A percentile compares a stretch with the other conserved stretches of the same genome.
phyloP scores from a whole-genome alignment of 2,329 filamentous ascomycete species.

The Teratosphaeria nubilosa region DNA sequence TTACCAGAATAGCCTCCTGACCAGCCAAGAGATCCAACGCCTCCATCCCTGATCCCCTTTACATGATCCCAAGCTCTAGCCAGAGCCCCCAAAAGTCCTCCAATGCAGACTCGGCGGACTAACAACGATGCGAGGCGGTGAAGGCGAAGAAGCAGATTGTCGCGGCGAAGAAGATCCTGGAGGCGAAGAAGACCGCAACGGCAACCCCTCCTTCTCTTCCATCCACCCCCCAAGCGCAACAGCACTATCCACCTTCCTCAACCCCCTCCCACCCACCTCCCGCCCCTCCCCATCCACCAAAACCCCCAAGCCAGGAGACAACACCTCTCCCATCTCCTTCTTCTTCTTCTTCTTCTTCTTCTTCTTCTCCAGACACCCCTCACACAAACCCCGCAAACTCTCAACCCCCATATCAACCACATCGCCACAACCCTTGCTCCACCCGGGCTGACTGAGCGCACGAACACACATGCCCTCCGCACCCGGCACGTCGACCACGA shows the following conservation, averaged over 20 bases:
- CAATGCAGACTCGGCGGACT: constrained; percentile 1
- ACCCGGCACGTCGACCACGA: neutral
- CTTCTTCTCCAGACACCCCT: neutral
- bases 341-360: neutral
- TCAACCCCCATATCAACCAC: constrained; percentile 5
- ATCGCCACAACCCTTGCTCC: constrained; percentile 1
- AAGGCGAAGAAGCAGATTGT: too few species aligned
- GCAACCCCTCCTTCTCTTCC: neutral
- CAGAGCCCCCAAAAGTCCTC: constrained; percentile 1
- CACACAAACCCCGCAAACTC: neutral
- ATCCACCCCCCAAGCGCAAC: neutral
- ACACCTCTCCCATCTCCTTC: neutral
- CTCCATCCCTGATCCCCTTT: neutral
- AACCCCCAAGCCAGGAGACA: neutral
- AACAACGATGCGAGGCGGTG: neutral
- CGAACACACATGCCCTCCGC: constrained; percentile 7
- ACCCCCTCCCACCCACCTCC: neutral
- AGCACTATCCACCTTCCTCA: neutral
- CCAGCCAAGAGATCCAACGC: too few species aligned
- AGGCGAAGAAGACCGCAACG: too few species aligned
- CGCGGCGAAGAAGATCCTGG: too few species aligned
- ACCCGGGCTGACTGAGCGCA: constrained; percentile 1
- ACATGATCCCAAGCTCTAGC: neutral
- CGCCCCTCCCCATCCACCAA: neutral
- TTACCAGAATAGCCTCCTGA: too few species aligned